phyloP scores from a whole-genome alignment of 1,284 basidiomycete species.

The Neolentinus lepideus region DNA sequence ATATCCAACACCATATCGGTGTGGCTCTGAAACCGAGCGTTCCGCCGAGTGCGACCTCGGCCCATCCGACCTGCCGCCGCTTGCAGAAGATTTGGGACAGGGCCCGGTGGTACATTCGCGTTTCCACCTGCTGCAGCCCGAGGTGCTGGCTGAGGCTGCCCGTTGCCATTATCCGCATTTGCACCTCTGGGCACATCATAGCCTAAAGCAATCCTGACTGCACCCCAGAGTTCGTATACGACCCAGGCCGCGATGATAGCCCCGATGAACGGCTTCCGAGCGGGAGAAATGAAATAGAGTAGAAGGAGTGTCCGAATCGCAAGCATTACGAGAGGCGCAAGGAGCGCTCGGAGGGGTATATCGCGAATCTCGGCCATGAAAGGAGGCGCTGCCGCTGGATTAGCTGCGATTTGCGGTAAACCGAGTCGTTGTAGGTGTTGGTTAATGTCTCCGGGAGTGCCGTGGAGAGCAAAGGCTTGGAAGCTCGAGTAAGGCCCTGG shows the following conservation, averaged over 20 bases:
- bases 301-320: constrained; percentile 61
- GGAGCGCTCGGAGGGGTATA: constrained; percentile 51
- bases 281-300: constrained; percentile 74
- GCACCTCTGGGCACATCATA: constrained; percentile 24
- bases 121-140: constrained; percentile 10
- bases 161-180: constrained; percentile 16
- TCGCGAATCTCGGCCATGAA: constrained; percentile 32
- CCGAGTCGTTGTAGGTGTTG: constrained; percentile 56
- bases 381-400: constrained; percentile 21
- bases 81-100: constrained; percentile 7
- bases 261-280: constrained; percentile 66
- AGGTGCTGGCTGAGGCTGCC: neutral
- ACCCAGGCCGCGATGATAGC: constrained; percentile 63
- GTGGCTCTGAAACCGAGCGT: constrained; percentile 12
- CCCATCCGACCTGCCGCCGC: neutral
- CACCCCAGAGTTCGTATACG: constrained; percentile 70
- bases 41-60: neutral
- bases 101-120: constrained; percentile 13
- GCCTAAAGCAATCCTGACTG: constrained; percentile 48
- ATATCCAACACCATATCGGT: constrained; percentile 36
- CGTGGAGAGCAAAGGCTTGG: neutral
- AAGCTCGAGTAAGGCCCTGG: constrained; percentile 9
- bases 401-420: constrained; percentile 39
- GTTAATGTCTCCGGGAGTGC: constrained; percentile 41
- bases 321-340: constrained; percentile 62